Evolutionary conservation across 345 rosid genomes (phyloP).

Genomic region (Trapa bicornis): DNA sequence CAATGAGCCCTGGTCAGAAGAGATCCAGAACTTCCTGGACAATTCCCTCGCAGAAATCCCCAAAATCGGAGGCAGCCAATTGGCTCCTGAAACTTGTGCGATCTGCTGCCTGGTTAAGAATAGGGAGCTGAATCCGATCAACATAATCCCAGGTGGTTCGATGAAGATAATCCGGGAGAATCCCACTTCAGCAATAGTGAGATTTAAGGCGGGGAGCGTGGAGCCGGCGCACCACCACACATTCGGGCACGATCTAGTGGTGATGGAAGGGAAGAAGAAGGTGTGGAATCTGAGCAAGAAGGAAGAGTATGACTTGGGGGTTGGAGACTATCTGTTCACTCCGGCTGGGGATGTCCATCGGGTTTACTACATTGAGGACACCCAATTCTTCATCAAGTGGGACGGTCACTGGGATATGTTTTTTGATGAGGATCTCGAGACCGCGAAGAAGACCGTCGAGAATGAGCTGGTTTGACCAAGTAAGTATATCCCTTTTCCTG

Average conservation of each 20-base stretch:
- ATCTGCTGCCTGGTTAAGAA: conserved; percentile 55
- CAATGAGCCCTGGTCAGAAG: conserved; percentile 47
- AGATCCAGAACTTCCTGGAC: conserved; percentile 39
- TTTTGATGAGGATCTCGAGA: conserved; percentile 70
- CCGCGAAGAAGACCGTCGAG: conserved; percentile 37
- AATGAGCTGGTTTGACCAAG: conserved; percentile 2
- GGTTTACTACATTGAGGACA: conserved; percentile 78
- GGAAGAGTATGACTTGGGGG: conserved; percentile 44
- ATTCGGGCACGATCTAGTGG: conserved; percentile 77
- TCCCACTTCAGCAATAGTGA: conserved; percentile 74
- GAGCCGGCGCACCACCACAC: conserved; percentile 96
- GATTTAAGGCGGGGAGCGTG: conserved; percentile 65
- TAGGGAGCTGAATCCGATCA: conserved; percentile 43
- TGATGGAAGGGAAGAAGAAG: conserved; percentile 54
- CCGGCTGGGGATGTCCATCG: conserved; percentile 79
- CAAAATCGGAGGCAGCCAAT: conserved; percentile 28
- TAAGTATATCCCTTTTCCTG: background rate
- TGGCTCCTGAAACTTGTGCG: conserved; percentile 21
- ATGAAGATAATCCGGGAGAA: conserved; percentile 87
- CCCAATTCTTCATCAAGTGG: conserved; percentile 88
- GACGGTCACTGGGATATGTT: conserved; percentile 83
- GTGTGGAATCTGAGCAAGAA: conserved; percentile 80
- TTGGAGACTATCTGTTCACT: conserved; percentile 66
- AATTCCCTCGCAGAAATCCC: conserved; percentile 38
- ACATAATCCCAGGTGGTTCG: conserved; percentile 69